Evolutionary conservation across 352 stramenopile species (phyloP).

Genomic region (Phytopythium ostracodes): DNA sequence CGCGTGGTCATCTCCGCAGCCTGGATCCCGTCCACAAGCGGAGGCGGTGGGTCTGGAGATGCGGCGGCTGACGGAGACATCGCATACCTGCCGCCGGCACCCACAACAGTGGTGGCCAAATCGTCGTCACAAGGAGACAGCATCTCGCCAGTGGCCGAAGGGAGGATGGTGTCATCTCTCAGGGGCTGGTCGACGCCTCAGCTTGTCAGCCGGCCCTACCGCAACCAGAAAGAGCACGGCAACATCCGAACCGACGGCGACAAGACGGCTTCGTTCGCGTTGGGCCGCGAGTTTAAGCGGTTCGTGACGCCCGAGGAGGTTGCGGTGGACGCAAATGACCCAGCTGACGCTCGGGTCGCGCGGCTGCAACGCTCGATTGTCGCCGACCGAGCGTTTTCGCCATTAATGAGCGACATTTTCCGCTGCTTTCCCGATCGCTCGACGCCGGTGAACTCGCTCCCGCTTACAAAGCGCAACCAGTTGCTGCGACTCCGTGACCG

Average conservation of each 20-base stretch:
- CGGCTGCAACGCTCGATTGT: slow-evolving; percentile 28
- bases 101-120: background rate
- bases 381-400: slow-evolving; percentile 4
- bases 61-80: background rate
- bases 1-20: slow-evolving; percentile 35
- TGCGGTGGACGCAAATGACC: slow-evolving; percentile 70
- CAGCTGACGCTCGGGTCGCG: slow-evolving; percentile 50
- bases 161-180: background rate
- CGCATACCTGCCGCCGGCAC: background rate
- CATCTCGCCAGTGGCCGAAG: background rate
- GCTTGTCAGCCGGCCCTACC: slow-evolving; percentile 13
- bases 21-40: slow-evolving; percentile 25
- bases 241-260: slow-evolving; percentile 26
- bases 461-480: slow-evolving; percentile 63
- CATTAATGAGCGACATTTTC: slow-evolving; percentile 33
- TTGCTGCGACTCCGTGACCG: slow-evolving; percentile 53
- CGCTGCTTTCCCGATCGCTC: slow-evolving; percentile 14
- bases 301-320: slow-evolving; percentile 31
- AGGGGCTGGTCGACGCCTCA: background rate
- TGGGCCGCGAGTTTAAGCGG: slow-evolving; percentile 50
- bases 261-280: slow-evolving; percentile 21
- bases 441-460: background rate
- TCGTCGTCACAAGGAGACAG: background rate
- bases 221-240: slow-evolving; percentile 17
- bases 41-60: background rate